Percentiles rank a stretch among this genome's conserved stretches.
Evolutionary conservation across 148 eudicot genomes (phyloP).

Genomic region (Chenopodium berlandieri): DNA sequence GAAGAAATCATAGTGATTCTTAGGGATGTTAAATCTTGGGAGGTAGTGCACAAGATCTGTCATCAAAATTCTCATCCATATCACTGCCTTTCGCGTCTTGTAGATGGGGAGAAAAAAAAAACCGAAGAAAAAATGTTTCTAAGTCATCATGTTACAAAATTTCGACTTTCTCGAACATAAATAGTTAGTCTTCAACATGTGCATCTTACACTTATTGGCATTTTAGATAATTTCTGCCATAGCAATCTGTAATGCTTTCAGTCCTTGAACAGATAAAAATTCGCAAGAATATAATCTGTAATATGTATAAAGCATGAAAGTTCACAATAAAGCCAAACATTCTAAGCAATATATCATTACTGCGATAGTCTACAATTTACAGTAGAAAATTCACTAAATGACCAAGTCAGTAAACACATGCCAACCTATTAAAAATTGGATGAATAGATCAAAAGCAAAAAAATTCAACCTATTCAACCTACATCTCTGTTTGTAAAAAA

Average conservation of each 20-base stretch:
- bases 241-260: background rate
- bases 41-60: background rate
- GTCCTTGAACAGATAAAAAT: background rate
- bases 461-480: background rate
- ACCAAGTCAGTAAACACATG: background rate
- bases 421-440: conserved; percentile 9
- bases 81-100: background rate
- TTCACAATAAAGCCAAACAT: background rate
- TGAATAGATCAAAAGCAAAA: background rate
- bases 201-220: background rate
- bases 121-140: background rate
- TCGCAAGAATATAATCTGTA: background rate
- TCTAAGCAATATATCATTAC: background rate
- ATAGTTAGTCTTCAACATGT: background rate
- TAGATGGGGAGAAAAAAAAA: background rate
- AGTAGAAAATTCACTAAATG: background rate
- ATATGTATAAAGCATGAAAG: background rate
- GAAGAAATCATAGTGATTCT: background rate
- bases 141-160: background rate
- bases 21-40: background rate
- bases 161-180: background rate
- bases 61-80: background rate
- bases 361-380: background rate
- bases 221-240: too few relatives aligned
- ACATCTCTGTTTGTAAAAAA: background rate